Evolutionary conservation across 192 early-diverging fungal genomes (phyloP).

Genomic region (Gigaspora rosea): DNA sequence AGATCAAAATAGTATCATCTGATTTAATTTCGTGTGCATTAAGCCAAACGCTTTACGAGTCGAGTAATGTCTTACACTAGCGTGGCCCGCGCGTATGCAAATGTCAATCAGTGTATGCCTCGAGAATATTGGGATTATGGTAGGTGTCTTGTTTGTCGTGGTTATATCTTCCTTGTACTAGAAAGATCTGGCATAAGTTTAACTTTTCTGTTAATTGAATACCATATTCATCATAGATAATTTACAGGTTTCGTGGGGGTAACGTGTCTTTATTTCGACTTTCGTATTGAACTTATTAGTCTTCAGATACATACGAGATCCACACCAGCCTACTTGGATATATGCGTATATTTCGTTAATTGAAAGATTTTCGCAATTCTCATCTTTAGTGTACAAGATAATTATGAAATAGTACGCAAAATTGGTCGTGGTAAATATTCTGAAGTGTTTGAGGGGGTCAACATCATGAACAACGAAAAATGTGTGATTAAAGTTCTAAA

Average conservation of each 20-base stretch:
- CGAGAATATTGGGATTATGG: constrained; percentile 95
- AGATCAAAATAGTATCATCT: too few species aligned
- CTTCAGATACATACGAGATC: not conserved
- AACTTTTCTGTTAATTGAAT: not conserved
- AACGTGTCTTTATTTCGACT: constrained; percentile 35
- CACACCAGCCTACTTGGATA: not conserved
- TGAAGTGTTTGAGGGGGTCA: constrained; percentile 99
- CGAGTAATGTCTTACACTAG: constrained; percentile 42
- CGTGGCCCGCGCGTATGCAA: constrained; percentile 87
- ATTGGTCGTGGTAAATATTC: constrained; percentile 99
- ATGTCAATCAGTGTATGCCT: constrained; percentile 80
- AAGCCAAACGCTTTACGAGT: too few species aligned
- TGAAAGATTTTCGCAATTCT: not conserved
- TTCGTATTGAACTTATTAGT: not conserved
- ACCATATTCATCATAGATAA: constrained; percentile 52
- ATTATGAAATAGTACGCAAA: constrained; percentile 98
- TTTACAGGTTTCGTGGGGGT: constrained; percentile 91
- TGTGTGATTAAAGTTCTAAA: constrained; percentile 99
- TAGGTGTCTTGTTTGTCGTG: not conserved
- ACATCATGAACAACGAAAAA: constrained; percentile 79
- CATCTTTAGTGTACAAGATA: constrained; percentile 74
- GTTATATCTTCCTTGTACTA: not conserved
- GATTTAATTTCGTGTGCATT: too few species aligned
- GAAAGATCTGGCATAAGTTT: not conserved
- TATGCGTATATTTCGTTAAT: not conserved